Base-by-base conservation (phyloP, 2,329 filamentous ascomycete genomes). In the Chaetomium globosum region DNA sequence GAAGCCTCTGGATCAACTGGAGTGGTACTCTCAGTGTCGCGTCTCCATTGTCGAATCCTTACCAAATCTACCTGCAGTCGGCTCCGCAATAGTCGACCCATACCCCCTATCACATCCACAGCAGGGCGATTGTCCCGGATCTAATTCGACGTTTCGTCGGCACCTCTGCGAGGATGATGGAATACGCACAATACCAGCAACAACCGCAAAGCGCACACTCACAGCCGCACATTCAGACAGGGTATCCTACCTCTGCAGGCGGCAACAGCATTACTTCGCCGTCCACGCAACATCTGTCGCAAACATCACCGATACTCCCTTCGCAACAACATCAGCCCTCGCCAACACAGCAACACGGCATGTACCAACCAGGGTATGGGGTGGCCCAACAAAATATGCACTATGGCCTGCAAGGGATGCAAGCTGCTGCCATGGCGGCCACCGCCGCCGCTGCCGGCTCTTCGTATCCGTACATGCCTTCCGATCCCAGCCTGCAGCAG, bases 381-480 rank as follows among this genome's bases (percentile, higher is more conserved):
- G 90, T 93, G 64, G 83, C 89, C 67, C 86, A 89, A 69, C 83
- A 87, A 72, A 84, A 84, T 73, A 92, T 96, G 87, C 89, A 91
- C 80, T 96, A 96, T 80, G 89, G 85, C 65, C 92, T 94, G 78
- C 89, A 89, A 39, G 86, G 89, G 23, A 92, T 93, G 55, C 92
- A 96, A 77, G 93, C 93, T 16, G 93, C 94, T 58, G 93, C 93
- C 65, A 95, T 97, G 91, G 93, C 90, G 53, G 87, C 90, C 26
- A 97, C 93, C 1, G 94, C 94, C 21, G 93, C 94, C 1, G 94
- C 94, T 12, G 93, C 93, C 6, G 93, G 94, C 49, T 89, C 92
- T 67, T 86, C 82, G 68, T 90, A 90, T 71, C 89, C 90, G 67
- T 88, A 89, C 68, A 87, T 93, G 79, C 80, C 88, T 59, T 87